These are phyloP conservation scores for Trichosporon sp. DNA, from an alignment of 1,284 basidiomycete genomes.

Conservation along the genomic window DNA sequence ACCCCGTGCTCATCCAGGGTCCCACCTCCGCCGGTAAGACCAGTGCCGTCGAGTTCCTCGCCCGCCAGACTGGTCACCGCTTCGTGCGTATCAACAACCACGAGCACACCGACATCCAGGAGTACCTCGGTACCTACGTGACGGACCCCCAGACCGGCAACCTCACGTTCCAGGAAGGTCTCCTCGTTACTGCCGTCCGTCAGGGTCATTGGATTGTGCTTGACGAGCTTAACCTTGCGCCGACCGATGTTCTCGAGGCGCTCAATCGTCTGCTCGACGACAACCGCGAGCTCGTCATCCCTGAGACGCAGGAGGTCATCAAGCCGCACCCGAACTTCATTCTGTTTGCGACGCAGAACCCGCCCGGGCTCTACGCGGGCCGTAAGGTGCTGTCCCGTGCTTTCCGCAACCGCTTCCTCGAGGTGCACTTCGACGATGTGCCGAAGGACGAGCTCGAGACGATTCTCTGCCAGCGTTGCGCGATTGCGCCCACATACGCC, in stretches of 20 bases:
- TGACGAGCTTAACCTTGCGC: constrained; percentile 96
- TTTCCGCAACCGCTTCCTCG: constrained; percentile 97
- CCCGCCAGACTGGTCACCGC: constrained; percentile 86
- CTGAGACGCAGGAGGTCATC: constrained; percentile 94
- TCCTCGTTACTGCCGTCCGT: constrained; percentile 88
- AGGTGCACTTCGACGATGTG: constrained; percentile 97
- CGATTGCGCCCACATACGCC: constrained; percentile 89
- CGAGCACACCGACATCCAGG: constrained; percentile 98
- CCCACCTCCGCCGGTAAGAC: constrained; percentile 98
- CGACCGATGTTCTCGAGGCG: constrained; percentile 96
- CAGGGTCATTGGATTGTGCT: constrained; percentile 97
- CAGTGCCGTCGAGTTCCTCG: constrained; percentile 94
- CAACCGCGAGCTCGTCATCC: constrained; percentile 93
- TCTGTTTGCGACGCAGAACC: constrained; percentile 98
- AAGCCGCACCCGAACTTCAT: constrained; percentile 94
- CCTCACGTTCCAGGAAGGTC: constrained; percentile 89
- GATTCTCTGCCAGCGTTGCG: constrained; percentile 84
- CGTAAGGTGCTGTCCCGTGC: constrained; percentile 94
- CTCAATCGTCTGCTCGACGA: constrained; percentile 96
- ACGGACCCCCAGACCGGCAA: constrained; percentile 91
- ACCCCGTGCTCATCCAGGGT: constrained; percentile 96
- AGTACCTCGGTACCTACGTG: constrained; percentile 96
- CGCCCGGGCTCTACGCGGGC: constrained; percentile 94
- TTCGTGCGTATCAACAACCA: constrained; percentile 99
- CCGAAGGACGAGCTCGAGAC: constrained; percentile 91